Evolutionary conservation across 805 yeast species (phyloP), one percentile per base, ranked within the genome.

Genomic region (Kodamaea lidongshanica): DNA sequence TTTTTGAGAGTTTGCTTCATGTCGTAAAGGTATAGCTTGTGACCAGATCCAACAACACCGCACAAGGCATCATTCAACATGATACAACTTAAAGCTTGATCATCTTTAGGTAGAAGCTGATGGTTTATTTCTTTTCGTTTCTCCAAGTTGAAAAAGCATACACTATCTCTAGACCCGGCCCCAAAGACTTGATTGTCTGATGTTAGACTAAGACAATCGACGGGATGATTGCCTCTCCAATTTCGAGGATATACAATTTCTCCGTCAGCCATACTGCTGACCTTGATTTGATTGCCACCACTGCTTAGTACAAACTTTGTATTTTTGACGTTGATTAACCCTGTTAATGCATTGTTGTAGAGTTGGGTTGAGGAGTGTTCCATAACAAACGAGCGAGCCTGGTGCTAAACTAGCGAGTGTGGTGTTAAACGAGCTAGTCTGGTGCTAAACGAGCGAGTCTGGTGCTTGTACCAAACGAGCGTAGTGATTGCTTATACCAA

Each of bases 41-140:
- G 48, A 27, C 46, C 48, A 11, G 40, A 36, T 2, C 62, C 62
- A 31, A 58, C 54, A 12, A 48, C 29, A 0, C 43, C 51, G 12
- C 50, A 23, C 30, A 55, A 20, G 12, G 41, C 31, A 14, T 42
- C 36, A 22, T 40, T 42, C 19, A 54, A 22, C 12, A 50, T 33
- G 28, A 41, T 39, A 20, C 48, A 39, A 22, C 42, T 51, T 27
- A 48, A 39, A 7, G 56, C 38, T 13, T 38, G 27, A 35, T 51
- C 48, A 14, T 22, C 23, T 18, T 18, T 16, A 5, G 18, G 24
- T 7, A 26, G 23, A n/a, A 22, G 5, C 9, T 24, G 28, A 23
- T 24, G 13, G 4, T 9, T 7, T 11, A 16, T 24, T 20, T 35
- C 38, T 17, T 23, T 18, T 16, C 34, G 48, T 11, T 32, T 44